These are phyloP conservation scores for Leishmania mexicana DNA, from an alignment of 208 protist species.

Conservation along the genomic window DNA sequence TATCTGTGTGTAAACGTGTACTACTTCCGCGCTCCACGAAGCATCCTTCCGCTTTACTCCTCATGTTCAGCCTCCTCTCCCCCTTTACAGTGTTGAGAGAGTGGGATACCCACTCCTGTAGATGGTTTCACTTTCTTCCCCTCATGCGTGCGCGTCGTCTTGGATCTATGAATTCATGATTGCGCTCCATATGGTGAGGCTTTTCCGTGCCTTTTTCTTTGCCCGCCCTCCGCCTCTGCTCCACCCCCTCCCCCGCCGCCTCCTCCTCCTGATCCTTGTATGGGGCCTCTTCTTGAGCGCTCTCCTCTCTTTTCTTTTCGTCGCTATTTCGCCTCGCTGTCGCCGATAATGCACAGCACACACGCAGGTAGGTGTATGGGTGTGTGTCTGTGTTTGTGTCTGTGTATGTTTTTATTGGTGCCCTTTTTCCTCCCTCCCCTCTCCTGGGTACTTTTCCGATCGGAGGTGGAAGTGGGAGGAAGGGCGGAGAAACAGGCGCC, in stretches of 20 bases:
- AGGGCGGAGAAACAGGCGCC: too few species aligned
- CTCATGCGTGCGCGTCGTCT: not conserved
- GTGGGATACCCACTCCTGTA: not conserved
- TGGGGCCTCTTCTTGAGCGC: too few species aligned
- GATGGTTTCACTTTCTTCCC: not conserved
- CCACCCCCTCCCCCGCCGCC: not conserved
- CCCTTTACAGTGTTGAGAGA: not conserved
- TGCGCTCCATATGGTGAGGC: not conserved
- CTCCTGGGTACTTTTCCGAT: too few species aligned
- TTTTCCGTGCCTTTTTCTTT: not conserved
- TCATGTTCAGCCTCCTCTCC: not conserved
- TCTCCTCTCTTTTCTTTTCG: not conserved
- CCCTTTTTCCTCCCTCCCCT: too few species aligned
- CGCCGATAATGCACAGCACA: not conserved
- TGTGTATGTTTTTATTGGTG: not conserved
- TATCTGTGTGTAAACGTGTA: not conserved
- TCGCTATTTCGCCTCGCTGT: not conserved
- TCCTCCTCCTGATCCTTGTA: not conserved
- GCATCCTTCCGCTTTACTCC: not conserved
- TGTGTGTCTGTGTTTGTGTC: not conserved
- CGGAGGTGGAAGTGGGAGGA: too few species aligned
- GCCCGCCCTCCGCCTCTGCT: not conserved
- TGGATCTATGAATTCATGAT: not conserved
- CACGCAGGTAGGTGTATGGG: not conserved
- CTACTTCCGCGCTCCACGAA: not conserved